These are phyloP conservation scores for Anisogramma anomala DNA, from an alignment of 2,329 filamentous ascomycete species.

Conservation along the genomic window DNA sequence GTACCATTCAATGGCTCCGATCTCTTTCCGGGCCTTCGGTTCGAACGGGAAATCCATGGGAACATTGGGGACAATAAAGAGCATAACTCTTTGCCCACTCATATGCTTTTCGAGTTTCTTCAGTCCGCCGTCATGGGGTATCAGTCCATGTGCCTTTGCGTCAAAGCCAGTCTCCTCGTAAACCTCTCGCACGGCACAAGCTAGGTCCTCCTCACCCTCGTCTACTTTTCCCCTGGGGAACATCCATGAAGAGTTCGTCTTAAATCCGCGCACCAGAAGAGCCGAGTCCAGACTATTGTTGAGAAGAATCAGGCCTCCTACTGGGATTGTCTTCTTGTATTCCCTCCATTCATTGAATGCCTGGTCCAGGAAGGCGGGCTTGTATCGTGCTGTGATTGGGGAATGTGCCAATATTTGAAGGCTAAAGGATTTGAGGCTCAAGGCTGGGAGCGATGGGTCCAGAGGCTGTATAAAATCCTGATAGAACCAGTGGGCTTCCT, in stretches of 20 bases:
- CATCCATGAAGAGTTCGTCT: constrained; percentile 92
- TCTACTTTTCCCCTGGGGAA: constrained; percentile 97
- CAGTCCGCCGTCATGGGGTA: constrained; percentile 58
- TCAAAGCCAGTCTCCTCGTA: constrained; percentile 95
- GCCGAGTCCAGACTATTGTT: constrained; percentile 91
- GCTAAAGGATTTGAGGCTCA: constrained; percentile 76
- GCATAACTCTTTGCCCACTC: constrained; percentile 80
- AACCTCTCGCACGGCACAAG: constrained; percentile 87
- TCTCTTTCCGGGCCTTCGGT: constrained; percentile 88
- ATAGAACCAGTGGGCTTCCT: constrained; percentile 99
- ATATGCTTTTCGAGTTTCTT: constrained; percentile 84
- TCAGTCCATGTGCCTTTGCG: constrained; percentile 60
- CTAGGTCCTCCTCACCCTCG: constrained; percentile 86
- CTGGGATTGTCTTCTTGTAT: constrained; percentile 91
- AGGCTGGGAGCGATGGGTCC: constrained; percentile 71
- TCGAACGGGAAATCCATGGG: constrained; percentile 81
- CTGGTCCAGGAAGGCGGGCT: constrained; percentile 61
- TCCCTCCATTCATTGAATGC: constrained; percentile 87
- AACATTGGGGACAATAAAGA: constrained; percentile 85
- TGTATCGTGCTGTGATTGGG: constrained; percentile 72
- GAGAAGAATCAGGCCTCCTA: constrained; percentile 85
- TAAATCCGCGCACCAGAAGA: constrained; percentile 93
- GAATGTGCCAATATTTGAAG: constrained; percentile 89
- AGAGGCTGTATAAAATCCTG: constrained; percentile 95
- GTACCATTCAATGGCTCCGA: constrained; percentile 95